Percentiles rank a stretch among this genome's conserved stretches.
Evolutionary conservation across 257 asterid genomes (phyloP).

Genomic region (Mitragyna speciosa): DNA sequence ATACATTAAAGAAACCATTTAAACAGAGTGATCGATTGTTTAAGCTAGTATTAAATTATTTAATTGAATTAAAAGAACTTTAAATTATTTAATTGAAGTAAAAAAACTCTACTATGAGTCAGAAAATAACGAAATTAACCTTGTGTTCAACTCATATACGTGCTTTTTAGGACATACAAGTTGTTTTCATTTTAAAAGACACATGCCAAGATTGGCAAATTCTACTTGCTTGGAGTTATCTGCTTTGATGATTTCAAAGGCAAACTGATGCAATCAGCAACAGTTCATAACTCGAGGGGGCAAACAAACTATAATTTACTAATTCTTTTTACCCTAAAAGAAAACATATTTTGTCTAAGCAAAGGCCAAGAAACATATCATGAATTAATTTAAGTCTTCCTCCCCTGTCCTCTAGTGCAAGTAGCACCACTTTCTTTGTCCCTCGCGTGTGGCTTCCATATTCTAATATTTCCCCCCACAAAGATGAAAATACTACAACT

Average conservation of each 20-base stretch:
- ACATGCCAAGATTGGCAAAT: background rate
- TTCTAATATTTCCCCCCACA: conserved; percentile 24
- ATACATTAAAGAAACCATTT: no score
- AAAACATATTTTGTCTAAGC: background rate
- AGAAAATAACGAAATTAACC: no score
- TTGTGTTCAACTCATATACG: no score
- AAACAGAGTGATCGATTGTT: no score
- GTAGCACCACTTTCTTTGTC: conserved; percentile 22
- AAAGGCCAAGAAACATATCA: conserved; percentile 22
- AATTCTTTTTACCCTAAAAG: background rate
- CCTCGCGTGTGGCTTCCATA: conserved; percentile 22
- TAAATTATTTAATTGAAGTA: no score
- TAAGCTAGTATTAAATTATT: no score
- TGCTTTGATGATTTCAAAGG: background rate
- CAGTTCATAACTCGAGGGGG: background rate
- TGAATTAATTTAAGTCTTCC: conserved; percentile 25
- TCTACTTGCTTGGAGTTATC: background rate
- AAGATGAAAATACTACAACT: background rate
- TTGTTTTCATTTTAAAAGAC: no score
- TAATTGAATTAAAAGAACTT: no score
- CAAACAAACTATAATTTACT: background rate
- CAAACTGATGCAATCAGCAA: background rate
- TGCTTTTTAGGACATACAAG: no score
- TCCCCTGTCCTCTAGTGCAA: conserved; percentile 41
- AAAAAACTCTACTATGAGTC: no score